phyloP scores from a whole-genome alignment of 768 basidiomycete species.

The Russula virescens region DNA sequence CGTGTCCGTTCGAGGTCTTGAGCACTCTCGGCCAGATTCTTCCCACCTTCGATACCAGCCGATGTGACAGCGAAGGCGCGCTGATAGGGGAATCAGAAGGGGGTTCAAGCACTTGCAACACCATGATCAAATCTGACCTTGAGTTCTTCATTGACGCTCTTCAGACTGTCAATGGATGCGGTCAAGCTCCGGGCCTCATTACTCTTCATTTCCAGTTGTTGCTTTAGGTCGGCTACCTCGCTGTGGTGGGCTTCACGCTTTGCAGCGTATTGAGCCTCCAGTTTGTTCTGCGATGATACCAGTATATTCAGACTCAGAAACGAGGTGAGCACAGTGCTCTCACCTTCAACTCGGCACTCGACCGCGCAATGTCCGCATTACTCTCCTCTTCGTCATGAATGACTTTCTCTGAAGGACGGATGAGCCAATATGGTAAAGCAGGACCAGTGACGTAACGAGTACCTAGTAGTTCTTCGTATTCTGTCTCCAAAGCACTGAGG shows the following conservation, averaged over 20 bases:
- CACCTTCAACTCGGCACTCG: conserved; percentile 89
- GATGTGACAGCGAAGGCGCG: conserved; percentile 96
- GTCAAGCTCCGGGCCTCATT: conserved; percentile 83
- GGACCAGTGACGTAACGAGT: conserved; percentile 27
- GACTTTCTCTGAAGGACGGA: conserved; percentile 64
- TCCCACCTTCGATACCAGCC: conserved; percentile 94
- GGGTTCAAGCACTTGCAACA: conserved; percentile 8
- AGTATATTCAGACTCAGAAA: conserved; percentile 19
- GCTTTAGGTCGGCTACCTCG: conserved; percentile 82
- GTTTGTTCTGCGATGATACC: conserved; percentile 61
- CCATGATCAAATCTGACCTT: conserved; percentile 57
- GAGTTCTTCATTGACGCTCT: conserved; percentile 95
- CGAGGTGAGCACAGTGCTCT: conserved; percentile 27
- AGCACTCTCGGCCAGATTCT: conserved; percentile 93
- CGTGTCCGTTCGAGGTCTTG: conserved; percentile 95
- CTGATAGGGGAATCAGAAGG: conserved; percentile 38
- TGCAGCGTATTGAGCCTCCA: conserved; percentile 88
- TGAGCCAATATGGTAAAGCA: conserved; percentile 17
- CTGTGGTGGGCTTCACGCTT: conserved; percentile 85
- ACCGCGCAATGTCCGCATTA: conserved; percentile 75
- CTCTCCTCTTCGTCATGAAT: conserved; percentile 85
- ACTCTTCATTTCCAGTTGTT: conserved; percentile 78
- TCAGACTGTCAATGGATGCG: conserved; percentile 84
- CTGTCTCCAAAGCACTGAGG: conserved; percentile 74
- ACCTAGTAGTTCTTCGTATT: conserved; percentile 97